Evolutionary conservation across 1,284 basidiomycete species (phyloP).

Genomic region (Leccinum pachyderme): DNA sequence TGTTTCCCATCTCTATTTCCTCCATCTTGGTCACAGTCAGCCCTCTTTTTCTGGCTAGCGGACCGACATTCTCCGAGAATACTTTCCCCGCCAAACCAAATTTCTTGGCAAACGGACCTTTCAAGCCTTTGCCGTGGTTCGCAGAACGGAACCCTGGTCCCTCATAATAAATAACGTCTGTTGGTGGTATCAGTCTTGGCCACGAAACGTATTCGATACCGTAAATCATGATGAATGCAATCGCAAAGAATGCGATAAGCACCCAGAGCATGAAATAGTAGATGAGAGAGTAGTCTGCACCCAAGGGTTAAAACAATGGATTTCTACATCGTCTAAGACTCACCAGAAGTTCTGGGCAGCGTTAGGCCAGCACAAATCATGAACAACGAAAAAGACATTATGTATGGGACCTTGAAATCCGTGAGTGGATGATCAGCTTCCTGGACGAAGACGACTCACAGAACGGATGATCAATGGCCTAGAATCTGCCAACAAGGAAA

Average conservation of each 20-base stretch:
- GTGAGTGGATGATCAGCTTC: constrained; percentile 9
- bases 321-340: constrained; percentile 29
- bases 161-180: constrained; percentile 82
- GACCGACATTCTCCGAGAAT: constrained; percentile 34
- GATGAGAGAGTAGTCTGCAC: constrained; percentile 70
- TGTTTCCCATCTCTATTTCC: constrained; percentile 59
- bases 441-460: constrained; percentile 45
- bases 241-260: constrained; percentile 56
- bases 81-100: constrained; percentile 33
- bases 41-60: constrained; percentile 38
- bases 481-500: constrained; percentile 74
- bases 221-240: constrained; percentile 73
- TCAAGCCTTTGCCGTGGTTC: constrained; percentile 74
- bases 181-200: constrained; percentile 87
- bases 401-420: constrained; percentile 72
- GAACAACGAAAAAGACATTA: constrained; percentile 79
- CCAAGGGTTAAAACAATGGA: constrained; percentile 5
- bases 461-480: constrained; percentile 80
- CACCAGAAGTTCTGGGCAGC: constrained; percentile 81
- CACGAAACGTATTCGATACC: constrained; percentile 90
- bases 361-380: constrained; percentile 85
- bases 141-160: constrained; percentile 84
- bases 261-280: constrained; percentile 84
- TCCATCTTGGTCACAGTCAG: constrained; percentile 43
- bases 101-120: constrained; percentile 35